Conservation (phyloP, 129 eudicot species). For the Apium graveolens region DNA sequence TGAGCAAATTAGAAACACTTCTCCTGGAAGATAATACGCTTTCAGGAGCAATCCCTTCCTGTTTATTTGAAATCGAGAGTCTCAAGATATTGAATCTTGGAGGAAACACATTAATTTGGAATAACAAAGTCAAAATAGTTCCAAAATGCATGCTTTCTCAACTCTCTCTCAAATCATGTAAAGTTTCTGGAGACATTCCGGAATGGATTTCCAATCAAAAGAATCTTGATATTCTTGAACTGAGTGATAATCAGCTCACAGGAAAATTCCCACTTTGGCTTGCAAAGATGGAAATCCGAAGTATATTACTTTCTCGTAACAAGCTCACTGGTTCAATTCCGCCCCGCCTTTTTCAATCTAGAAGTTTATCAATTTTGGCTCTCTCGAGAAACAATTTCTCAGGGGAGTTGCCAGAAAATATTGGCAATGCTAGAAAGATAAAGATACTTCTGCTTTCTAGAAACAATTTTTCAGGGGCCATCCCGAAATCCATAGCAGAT, state of each 20-base stretch:
- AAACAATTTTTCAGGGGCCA: conserved; percentile 45
- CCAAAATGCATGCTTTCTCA: conserved; percentile 42
- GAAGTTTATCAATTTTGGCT: conserved; percentile 35
- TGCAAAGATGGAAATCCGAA: conserved; percentile 39
- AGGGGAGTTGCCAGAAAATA: conserved; percentile 43
- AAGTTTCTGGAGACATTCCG: conserved; percentile 35
- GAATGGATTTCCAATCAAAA: conserved; percentile 40
- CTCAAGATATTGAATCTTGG: conserved; percentile 37
- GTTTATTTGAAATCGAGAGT: conserved; percentile 32
- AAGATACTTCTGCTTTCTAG: conserved; percentile 38
- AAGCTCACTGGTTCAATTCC: conserved; percentile 39
- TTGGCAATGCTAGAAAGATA: conserved; percentile 34
- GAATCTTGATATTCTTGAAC: conserved; percentile 28
- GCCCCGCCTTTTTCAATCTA: conserved; percentile 32
- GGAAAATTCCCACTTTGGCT: conserved; percentile 54
- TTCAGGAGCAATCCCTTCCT: conserved; percentile 38
- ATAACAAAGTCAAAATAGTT: conserved; percentile 31
- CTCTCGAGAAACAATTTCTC: conserved; percentile 48
- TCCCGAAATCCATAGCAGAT: conserved; percentile 40
- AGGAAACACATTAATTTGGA: conserved; percentile 36
- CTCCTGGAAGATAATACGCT: conserved; percentile 37
- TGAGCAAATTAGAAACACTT: conserved; percentile 31
- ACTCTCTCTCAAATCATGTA: conserved; percentile 31
- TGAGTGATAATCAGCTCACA: conserved; percentile 33
- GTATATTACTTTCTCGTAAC: conserved; percentile 37